Evolutionary conservation across 768 basidiomycete species (phyloP).

Genomic region (Naganishia kalamii): DNA sequence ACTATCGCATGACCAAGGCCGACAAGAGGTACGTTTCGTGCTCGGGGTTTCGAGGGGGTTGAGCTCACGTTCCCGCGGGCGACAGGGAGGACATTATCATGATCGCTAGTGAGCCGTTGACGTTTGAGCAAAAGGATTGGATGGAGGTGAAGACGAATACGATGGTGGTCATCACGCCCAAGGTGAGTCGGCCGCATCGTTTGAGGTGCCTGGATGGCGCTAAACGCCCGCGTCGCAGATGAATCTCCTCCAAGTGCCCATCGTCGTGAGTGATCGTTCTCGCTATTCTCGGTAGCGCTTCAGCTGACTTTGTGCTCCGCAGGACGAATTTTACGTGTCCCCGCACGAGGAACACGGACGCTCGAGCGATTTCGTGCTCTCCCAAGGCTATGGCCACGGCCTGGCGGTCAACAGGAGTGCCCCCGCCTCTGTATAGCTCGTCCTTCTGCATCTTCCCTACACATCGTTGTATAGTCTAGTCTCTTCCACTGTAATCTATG

Average conservation of each 20-base stretch:
- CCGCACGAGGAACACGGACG: slow-evolving; percentile 73
- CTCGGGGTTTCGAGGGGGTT: not conserved
- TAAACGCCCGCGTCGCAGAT: slow-evolving; percentile 34
- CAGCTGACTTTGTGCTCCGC: no score
- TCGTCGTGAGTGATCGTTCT: slow-evolving; percentile 49
- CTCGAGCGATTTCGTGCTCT: slow-evolving; percentile 74
- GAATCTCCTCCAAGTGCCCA: slow-evolving; percentile 88
- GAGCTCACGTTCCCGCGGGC: not conserved
- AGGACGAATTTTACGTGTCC: slow-evolving; percentile 82
- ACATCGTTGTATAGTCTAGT: slow-evolving; percentile 9
- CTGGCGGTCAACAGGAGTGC: not conserved
- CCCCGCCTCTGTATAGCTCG: not conserved
- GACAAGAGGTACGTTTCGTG: slow-evolving; percentile 59
- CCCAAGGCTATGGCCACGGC: slow-evolving; percentile 55
- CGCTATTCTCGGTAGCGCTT: no score
- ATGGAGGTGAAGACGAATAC: slow-evolving; percentile 97
- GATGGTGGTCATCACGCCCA: slow-evolving; percentile 89
- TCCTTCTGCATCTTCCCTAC: not conserved
- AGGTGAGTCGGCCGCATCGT: slow-evolving; percentile 53
- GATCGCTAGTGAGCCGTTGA: slow-evolving; percentile 75
- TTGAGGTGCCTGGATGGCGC: not conserved
- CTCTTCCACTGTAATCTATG: not conserved
- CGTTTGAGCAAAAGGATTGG: slow-evolving; percentile 98
- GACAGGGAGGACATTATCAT: slow-evolving; percentile 83
- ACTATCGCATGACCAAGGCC: slow-evolving; percentile 90